Conservation (phyloP, 352 stramenopile genomes). For the Plasmopara viticola region DNA sequence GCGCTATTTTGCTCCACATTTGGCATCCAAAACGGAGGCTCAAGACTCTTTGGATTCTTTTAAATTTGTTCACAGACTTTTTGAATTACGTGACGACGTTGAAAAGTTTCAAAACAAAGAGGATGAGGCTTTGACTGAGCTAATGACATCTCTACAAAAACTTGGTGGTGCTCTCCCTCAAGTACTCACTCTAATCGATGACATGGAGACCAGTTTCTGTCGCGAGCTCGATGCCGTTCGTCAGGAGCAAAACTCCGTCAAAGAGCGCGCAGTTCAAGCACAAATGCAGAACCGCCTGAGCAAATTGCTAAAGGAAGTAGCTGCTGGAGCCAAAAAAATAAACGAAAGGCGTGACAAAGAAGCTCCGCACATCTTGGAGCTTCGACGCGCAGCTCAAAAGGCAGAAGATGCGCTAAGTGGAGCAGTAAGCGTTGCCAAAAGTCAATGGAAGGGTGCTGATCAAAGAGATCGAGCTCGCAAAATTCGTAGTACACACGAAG, state of each 20-base stretch:
- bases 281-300: constrained; percentile 34
- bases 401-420: constrained; percentile 17
- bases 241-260: constrained; percentile 57
- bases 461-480: constrained; percentile 5
- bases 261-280: constrained; percentile 31
- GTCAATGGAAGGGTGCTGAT: constrained; percentile 11
- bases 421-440: constrained; percentile 20
- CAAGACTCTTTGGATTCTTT: neutral
- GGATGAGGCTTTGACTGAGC: constrained; percentile 31
- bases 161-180: constrained; percentile 40
- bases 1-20: constrained; percentile 21
- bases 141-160: constrained; percentile 28
- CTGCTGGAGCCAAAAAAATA: constrained; percentile 24
- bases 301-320: constrained; percentile 32
- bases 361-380: constrained; percentile 10
- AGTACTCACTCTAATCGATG: constrained; percentile 29
- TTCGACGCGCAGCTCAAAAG: constrained; percentile 12
- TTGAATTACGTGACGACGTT: constrained; percentile 35
- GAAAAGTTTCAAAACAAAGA: constrained; percentile 49
- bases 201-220: constrained; percentile 40
- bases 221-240: constrained; percentile 29
- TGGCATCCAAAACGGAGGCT: neutral
- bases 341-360: constrained; percentile 25
- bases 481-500: neutral
- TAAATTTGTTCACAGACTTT: constrained; percentile 19